Evolutionary conservation across 23 red algal genomes (phyloP).

Genomic region (Gracilaria caudata): DNA sequence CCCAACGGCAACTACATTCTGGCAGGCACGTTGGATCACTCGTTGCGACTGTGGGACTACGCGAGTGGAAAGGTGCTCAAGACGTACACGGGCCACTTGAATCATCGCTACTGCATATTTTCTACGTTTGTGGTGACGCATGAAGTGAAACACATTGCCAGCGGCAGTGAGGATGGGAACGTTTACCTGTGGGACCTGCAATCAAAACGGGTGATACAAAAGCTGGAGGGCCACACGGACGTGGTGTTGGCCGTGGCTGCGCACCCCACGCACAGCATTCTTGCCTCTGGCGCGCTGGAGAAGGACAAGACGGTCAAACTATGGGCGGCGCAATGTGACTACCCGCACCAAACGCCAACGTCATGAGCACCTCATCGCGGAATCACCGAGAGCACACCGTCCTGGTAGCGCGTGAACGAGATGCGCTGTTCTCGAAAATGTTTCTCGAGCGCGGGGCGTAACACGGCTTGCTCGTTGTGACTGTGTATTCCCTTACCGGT

Average conservation of each 20-base stretch:
- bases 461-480: constrained; percentile 50
- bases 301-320: constrained; percentile 91
- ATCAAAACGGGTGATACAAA: constrained; percentile 81
- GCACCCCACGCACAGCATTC: constrained; percentile 71
- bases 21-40: constrained; percentile 82
- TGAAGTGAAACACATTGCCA: constrained; percentile 68
- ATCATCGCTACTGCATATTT: constrained; percentile 87
- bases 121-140: constrained; percentile 88
- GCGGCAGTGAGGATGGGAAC: constrained; percentile 82
- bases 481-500: constrained; percentile 63
- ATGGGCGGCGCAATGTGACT: constrained; percentile 55
- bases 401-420: constrained; percentile 22
- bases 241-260: constrained; percentile 90
- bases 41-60: constrained; percentile 93
- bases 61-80: constrained; percentile 82
- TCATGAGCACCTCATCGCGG: not conserved
- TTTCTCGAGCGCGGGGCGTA: constrained; percentile 53
- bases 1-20: constrained; percentile 95
- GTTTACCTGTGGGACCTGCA: constrained; percentile 96
- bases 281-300: constrained; percentile 91
- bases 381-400: constrained; percentile 33
- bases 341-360: not conserved
- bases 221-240: constrained; percentile 81
- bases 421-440: constrained; percentile 50
- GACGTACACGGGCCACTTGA: constrained; percentile 83